A percentile compares a stretch with the other conserved stretches of the same genome.
phyloP scores from a whole-genome alignment of 768 basidiomycete genomes.

The Kwoniella newhampshirensis region DNA sequence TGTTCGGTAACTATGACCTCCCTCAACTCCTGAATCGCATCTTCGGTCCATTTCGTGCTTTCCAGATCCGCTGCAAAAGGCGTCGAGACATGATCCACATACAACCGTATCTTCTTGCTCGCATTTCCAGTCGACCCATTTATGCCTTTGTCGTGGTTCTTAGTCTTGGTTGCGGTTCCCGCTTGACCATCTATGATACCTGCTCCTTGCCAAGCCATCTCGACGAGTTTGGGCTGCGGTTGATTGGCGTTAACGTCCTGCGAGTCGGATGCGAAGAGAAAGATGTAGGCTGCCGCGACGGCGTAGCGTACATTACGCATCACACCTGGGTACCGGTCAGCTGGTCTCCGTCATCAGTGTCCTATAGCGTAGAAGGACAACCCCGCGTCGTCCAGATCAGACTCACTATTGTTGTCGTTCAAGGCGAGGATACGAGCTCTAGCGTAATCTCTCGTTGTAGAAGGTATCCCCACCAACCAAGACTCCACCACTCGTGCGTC shows the following conservation, averaged over 20 bases:
- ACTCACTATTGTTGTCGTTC: constrained; percentile 21
- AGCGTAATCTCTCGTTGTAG: constrained; percentile 21
- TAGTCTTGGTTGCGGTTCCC: neutral
- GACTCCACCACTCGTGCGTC: constrained; percentile 33
- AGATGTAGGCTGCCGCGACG: constrained; percentile 27
- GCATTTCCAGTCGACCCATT: constrained; percentile 3
- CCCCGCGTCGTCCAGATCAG: too few species aligned
- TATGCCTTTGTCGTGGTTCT: neutral
- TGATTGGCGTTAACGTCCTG: constrained; percentile 9
- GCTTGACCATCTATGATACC: constrained; percentile 16
- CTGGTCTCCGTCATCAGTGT: too few species aligned
- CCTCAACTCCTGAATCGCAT: constrained; percentile 26
- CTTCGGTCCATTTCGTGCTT: constrained; percentile 30
- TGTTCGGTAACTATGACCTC: constrained; percentile 26
- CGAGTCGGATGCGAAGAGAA: constrained; percentile 22
- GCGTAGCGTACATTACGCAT: constrained; percentile 30
- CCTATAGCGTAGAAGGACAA: too few species aligned
- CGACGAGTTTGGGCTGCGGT: constrained; percentile 26
- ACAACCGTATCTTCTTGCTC: constrained; percentile 19
- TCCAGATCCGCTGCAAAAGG: constrained; percentile 29
- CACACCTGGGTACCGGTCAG: constrained; percentile 7
- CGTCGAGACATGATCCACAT: constrained; percentile 29
- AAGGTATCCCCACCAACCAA: constrained; percentile 29
- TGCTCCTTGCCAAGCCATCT: constrained; percentile 27
- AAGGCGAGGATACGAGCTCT: constrained; percentile 22